Percentiles rank a stretch among this genome's conserved stretches.
These are phyloP conservation scores for Plenodomus tracheiphilus DNA, from an alignment of 2,329 filamentous ascomycete genomes.

Conservation along the genomic window DNA sequence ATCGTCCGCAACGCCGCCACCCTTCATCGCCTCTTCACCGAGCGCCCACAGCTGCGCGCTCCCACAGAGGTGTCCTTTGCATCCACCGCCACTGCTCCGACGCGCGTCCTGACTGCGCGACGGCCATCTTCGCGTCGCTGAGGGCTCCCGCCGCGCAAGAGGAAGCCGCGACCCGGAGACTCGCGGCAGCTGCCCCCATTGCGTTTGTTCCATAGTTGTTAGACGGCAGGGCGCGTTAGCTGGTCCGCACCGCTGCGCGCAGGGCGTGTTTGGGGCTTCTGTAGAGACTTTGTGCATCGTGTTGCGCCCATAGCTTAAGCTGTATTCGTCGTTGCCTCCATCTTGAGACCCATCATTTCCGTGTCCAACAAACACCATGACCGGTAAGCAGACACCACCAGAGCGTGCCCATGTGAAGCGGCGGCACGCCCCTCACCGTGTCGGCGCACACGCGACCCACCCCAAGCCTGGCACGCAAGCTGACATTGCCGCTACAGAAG, in stretches of 20 bases:
- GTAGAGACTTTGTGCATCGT: constrained; percentile 43
- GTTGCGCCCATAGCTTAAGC: constrained; percentile 40
- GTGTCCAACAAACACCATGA: constrained; percentile 53
- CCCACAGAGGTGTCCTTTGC: constrained; percentile 4
- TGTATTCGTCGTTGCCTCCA: constrained; percentile 33
- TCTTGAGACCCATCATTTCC: constrained; percentile 33
- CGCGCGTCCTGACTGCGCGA: constrained; percentile 16
- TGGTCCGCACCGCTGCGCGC: constrained; percentile 24
- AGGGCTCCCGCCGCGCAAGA: constrained; percentile 21
- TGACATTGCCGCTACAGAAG: constrained; percentile 57
- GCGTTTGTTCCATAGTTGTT: constrained; percentile 34
- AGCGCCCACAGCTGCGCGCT: constrained; percentile 9
- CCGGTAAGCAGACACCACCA: constrained; percentile 59
- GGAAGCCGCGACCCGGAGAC: constrained; percentile 22
- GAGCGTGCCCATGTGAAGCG: constrained; percentile 14
- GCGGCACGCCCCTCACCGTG: constrained; percentile 7
- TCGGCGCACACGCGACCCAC: constrained; percentile 7
- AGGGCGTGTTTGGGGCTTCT: constrained; percentile 28
- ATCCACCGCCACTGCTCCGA: constrained; percentile 4
- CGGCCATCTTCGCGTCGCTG: constrained; percentile 16
- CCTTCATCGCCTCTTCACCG: constrained; percentile 11
- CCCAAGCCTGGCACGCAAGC: constrained; percentile 18
- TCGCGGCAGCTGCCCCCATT: constrained; percentile 23
- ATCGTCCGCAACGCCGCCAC: constrained; percentile 14
- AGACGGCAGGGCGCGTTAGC: constrained; percentile 20